A percentile compares a stretch with the other conserved stretches of the same genome.
Evolutionary conservation across 2,329 filamentous ascomycete species (phyloP).

Genomic region (Daldinia sp.): DNA sequence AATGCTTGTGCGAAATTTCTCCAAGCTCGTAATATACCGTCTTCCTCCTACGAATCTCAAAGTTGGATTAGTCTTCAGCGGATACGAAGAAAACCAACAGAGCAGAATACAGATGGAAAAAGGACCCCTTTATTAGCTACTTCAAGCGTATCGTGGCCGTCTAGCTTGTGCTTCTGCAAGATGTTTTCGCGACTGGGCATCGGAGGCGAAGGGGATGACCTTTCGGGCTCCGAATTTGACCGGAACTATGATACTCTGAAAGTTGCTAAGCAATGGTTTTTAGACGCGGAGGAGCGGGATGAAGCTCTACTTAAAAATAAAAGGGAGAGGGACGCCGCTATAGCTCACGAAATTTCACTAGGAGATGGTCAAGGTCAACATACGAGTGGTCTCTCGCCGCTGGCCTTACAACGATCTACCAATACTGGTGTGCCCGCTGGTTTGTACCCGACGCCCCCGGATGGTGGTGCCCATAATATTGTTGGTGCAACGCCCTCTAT

Average conservation of each 20-base stretch:
- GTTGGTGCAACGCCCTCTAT: slow-evolving; percentile 64
- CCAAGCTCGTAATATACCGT: slow-evolving; percentile 58
- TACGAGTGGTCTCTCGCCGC: slow-evolving; percentile 61
- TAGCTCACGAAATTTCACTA: slow-evolving; percentile 54
- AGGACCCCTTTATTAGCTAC: slow-evolving; percentile 49
- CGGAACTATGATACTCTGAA: slow-evolving; percentile 59
- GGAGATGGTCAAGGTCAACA: slow-evolving; percentile 53
- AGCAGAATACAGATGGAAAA: slow-evolving; percentile 54
- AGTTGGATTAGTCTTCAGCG: slow-evolving; percentile 62
- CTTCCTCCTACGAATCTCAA: slow-evolving; percentile 51
- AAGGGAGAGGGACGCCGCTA: slow-evolving; percentile 57
- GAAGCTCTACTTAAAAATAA: slow-evolving; percentile 58
- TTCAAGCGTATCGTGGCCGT: slow-evolving; percentile 61
- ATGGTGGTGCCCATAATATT: slow-evolving; percentile 64
- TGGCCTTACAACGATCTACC: slow-evolving; percentile 59
- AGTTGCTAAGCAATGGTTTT: slow-evolving; percentile 59
- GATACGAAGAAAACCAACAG: slow-evolving; percentile 54
- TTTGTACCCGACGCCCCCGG: slow-evolving; percentile 77
- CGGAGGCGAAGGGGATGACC: slow-evolving; percentile 52
- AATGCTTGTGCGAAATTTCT: slow-evolving; percentile 60
- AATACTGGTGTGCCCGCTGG: slow-evolving; percentile 54
- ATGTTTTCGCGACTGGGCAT: slow-evolving; percentile 53
- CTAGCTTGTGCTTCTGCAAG: slow-evolving; percentile 61
- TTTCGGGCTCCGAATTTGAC: slow-evolving; percentile 49
- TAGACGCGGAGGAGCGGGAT: slow-evolving; percentile 55